phyloP scores from a whole-genome alignment of 768 basidiomycete species.

The Termitomyces sp. region DNA sequence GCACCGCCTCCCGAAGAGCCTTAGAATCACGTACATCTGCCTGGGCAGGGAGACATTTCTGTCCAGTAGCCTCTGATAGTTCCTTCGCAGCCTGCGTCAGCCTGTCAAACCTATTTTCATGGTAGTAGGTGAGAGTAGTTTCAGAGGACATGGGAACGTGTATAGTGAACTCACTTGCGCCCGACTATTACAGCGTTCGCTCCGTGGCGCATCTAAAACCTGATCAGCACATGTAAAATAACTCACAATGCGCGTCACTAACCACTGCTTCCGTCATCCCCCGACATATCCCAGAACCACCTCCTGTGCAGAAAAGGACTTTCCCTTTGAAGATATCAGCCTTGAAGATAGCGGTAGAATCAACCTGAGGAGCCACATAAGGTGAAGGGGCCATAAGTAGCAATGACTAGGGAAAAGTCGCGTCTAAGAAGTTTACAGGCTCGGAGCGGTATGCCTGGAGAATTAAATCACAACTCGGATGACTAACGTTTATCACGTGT shows the following conservation, averaged over 20 bases:
- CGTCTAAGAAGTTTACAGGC: neutral
- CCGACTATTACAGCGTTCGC: slow-evolving; percentile 80
- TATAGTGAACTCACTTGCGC: slow-evolving; percentile 57
- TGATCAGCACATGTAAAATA: neutral
- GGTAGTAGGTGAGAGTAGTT: neutral
- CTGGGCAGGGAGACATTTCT: slow-evolving; percentile 62
- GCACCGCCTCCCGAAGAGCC: slow-evolving; percentile 69
- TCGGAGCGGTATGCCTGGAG: too few relatives aligned
- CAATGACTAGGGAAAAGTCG: neutral
- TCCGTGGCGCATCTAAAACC: slow-evolving; percentile 74
- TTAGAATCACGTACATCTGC: slow-evolving; percentile 83
- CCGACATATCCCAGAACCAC: slow-evolving; percentile 90
- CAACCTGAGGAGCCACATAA: slow-evolving; percentile 39
- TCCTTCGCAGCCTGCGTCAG: slow-evolving; percentile 65
- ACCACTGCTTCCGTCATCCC: slow-evolving; percentile 83
- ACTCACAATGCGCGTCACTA: slow-evolving; percentile 18
- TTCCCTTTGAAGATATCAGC: slow-evolving; percentile 84
- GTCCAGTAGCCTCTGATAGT: slow-evolving; percentile 65
- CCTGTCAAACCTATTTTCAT: slow-evolving; percentile 54
- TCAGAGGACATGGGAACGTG: neutral
- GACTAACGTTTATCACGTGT: neutral
- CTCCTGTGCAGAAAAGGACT: slow-evolving; percentile 88
- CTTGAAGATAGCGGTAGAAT: slow-evolving; percentile 66
- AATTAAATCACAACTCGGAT: too few relatives aligned
- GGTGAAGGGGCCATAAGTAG: slow-evolving; percentile 32